Conservation (phyloP, 176 grass and related monocot species). For the Typha latifolia region DNA sequence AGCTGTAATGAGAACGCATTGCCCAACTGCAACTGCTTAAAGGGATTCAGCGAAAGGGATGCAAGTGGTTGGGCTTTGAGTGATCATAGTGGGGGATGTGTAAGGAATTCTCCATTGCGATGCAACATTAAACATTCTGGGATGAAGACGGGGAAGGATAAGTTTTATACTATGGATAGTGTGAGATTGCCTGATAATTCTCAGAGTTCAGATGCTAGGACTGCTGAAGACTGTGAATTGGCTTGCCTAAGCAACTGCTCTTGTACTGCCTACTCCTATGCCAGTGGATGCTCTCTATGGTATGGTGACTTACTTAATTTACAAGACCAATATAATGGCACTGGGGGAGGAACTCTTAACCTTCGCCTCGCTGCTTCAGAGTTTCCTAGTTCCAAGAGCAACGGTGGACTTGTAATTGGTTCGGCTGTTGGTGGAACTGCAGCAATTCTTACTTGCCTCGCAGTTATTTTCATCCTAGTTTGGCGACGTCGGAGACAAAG, state of each 20-base stretch:
- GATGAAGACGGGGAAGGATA: no score
- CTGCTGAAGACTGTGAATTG: no score
- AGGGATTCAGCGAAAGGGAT: conserved; percentile 32
- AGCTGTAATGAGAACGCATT: conserved; percentile 26
- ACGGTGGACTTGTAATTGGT: conserved; percentile 9
- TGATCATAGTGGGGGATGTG: conserved; percentile 36
- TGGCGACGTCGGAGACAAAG: conserved; percentile 10
- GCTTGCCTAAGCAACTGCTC: no score
- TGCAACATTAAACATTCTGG: no score
- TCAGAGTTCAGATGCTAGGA: no score
- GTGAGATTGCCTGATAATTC: no score
- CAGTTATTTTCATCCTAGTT: conserved; percentile 10
- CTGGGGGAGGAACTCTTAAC: conserved; percentile 28
- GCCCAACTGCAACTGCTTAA: conserved; percentile 35
- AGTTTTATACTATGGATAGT: no score
- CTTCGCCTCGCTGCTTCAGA: conserved; percentile 39
- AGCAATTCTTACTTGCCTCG: neutral
- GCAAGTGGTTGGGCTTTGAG: conserved; percentile 26
- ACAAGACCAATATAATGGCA: conserved; percentile 24
- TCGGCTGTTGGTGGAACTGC: conserved; percentile 4
- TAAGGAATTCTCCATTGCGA: no score
- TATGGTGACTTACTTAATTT: conserved; percentile 35
- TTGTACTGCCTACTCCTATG: no score
- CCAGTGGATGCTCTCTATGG: conserved; percentile 42
- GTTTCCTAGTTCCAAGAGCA: conserved; percentile 9